A percentile compares a stretch with the other conserved stretches of the same genome.
Conservation (phyloP, 352 stramenopile genomes). For the Phytophthora rubi region DNA sequence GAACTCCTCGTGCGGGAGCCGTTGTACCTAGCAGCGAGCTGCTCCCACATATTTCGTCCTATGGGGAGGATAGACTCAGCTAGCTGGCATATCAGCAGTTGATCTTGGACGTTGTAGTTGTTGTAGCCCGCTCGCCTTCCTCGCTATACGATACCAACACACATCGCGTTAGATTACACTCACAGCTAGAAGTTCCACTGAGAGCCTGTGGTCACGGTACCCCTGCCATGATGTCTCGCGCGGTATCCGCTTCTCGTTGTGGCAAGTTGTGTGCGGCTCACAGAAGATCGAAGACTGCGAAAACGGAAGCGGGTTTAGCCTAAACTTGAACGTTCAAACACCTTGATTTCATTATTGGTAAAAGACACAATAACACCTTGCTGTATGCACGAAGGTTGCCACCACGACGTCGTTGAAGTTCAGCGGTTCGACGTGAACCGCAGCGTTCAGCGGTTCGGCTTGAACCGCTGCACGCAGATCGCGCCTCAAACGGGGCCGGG, state of each 20-base stretch:
- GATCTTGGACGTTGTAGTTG: not conserved
- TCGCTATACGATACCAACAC: not conserved
- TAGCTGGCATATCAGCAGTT: not conserved
- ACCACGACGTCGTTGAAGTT: not conserved
- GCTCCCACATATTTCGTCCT: slow-evolving; percentile 3
- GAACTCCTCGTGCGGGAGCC: not conserved
- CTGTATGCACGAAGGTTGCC: not conserved
- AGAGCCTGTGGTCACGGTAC: too few species aligned
- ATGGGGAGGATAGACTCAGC: not conserved
- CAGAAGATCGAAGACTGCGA: too few species aligned
- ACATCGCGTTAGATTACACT: not conserved
- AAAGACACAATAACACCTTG: not conserved
- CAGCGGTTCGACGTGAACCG: too few species aligned
- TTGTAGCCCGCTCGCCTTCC: not conserved
- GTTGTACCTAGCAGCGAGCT: not conserved
- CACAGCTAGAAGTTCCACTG: not conserved
- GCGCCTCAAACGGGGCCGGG: not conserved
- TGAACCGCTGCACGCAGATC: too few species aligned
- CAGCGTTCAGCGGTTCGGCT: too few species aligned
- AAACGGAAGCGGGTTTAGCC: not conserved
- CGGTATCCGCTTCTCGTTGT: too few species aligned
- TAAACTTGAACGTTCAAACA: slow-evolving; percentile 1
- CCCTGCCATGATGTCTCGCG: too few species aligned
- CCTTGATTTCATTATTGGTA: not conserved
- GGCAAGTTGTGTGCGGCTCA: too few species aligned